Percentiles rank a stretch among this genome's conserved stretches.
These are phyloP conservation scores for Mucor indicus DNA, from an alignment of 371 early-diverging fungal genomes.

Conservation along the genomic window DNA sequence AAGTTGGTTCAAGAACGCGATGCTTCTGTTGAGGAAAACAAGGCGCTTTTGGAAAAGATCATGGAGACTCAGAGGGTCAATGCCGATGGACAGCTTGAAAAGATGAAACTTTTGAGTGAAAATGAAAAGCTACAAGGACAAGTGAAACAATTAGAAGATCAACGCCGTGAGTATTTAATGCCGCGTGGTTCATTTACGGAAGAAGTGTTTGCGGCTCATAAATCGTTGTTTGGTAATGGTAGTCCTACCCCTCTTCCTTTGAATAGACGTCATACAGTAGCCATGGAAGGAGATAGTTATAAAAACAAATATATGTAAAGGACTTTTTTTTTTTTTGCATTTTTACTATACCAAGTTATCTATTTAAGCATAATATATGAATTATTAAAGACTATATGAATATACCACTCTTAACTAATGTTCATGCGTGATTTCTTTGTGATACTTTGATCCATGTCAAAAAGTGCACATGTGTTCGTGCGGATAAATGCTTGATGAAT, in stretches of 20 bases:
- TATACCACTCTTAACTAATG: no score
- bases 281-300: slow-evolving; percentile 9
- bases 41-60: slow-evolving; percentile 19
- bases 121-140: slow-evolving; percentile 19
- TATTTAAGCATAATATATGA: no score
- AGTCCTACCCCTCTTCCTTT: background rate
- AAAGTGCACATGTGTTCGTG: no score
- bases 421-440: no score
- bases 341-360: no score
- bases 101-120: slow-evolving; percentile 26
- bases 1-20: slow-evolving; percentile 30
- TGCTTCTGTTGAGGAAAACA: slow-evolving; percentile 18
- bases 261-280: slow-evolving; percentile 21
- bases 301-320: slow-evolving; percentile 43
- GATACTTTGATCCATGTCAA: no score
- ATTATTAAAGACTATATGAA: no score
- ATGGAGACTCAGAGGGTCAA: slow-evolving; percentile 33
- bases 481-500: no score
- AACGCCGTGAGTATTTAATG: slow-evolving; percentile 40
- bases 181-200: slow-evolving; percentile 44
- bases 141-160: slow-evolving; percentile 34
- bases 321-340: no score
- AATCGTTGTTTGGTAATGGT: slow-evolving; percentile 30
- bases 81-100: slow-evolving; percentile 39
- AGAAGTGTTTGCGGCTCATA: slow-evolving; percentile 46